Evolutionary conservation across 164 flowering plant species (phyloP), one percentile per base, ranked within the genome.

Genomic region (Nymphaea thermarum): DNA sequence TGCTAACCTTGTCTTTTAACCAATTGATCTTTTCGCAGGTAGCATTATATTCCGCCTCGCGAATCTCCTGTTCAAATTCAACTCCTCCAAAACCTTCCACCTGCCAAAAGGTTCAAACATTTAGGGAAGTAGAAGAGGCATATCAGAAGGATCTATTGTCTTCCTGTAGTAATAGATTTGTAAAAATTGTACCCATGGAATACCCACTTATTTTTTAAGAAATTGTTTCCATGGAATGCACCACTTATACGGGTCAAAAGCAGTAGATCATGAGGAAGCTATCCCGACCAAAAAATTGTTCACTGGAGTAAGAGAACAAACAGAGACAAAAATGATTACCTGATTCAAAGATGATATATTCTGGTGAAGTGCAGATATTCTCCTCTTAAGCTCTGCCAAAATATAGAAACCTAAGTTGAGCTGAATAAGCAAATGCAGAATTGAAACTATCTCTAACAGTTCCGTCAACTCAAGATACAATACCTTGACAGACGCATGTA

Each of bases 1-100:
- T 16, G 42, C 80, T 71, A 76, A 94, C 98, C 97, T 88, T 87
- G 11, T 84, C 93, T 66, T 82, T 81, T 78, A 91, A 72, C 59
- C 68, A 78, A n/a, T 60, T 77, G 71, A 87, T 79, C 83, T 89
- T 89, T 68, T 87, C 97, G 68, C 80, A 78, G 5, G 84, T 43
- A 47, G 81, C 81, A 65, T 88, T 71, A 76, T 78, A 82, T 70
- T 94, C 98, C 41, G 89, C 86, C 73, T 89, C 89, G 57, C 87
- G 89, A 60, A 91, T 85, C 76, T 85, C 95, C 62, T 67, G 71
- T 76, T 88, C 96, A 77, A 88, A 80, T 73, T 84, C 86, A 74
- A 73, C 77, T 73, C 95, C 93, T 82, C 81, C 86, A 66, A 88
- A 67, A 74, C 82, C 83, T 62, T 74, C 82, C 67, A 74, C 25